Conservation (phyloP, 371 early-diverging fungal genomes). For the Mortierella sp. region DNA sequence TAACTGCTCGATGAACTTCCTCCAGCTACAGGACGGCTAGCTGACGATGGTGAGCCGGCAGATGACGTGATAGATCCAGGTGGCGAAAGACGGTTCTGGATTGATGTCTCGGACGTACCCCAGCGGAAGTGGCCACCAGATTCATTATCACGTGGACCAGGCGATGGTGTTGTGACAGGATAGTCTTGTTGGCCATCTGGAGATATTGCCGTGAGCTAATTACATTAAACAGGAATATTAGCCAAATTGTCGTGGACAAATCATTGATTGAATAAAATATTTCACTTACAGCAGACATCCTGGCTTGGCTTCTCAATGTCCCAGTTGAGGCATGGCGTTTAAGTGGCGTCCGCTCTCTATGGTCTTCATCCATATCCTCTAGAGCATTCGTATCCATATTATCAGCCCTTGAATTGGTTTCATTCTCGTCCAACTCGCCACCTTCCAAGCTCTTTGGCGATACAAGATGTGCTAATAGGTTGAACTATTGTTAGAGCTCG, state of each 20-base stretch:
- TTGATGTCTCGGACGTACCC: constrained; percentile 25
- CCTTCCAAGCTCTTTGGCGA: constrained; percentile 27
- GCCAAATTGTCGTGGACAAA: not conserved
- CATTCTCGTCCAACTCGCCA: constrained; percentile 19
- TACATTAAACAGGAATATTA: not conserved
- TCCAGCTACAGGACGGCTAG: constrained; percentile 9
- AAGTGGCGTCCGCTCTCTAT: constrained; percentile 23
- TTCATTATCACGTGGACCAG: constrained; percentile 34
- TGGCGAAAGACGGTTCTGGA: constrained; percentile 30
- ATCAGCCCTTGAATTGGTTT: not conserved
- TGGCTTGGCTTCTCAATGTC: constrained; percentile 20
- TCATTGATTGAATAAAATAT: not conserved
- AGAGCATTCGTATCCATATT: constrained; percentile 9
- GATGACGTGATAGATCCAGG: constrained; percentile 30
- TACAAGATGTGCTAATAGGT: constrained; percentile 15
- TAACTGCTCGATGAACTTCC: constrained; percentile 3
- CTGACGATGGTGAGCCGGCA: constrained; percentile 33
- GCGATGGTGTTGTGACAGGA: constrained; percentile 29
- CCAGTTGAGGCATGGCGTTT: constrained; percentile 53
- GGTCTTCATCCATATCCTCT: constrained; percentile 44
- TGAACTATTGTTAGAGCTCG: not conserved
- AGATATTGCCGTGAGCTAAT: constrained; percentile 7
- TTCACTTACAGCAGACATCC: constrained; percentile 19
- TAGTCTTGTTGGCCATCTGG: constrained; percentile 27
- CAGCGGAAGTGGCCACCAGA: constrained; percentile 29